Percentiles rank a stretch among this genome's conserved stretches.
These are phyloP conservation scores for Heliamphora pulchella DNA, from an alignment of 179 eudicot genomes.

Conservation along the genomic window DNA sequence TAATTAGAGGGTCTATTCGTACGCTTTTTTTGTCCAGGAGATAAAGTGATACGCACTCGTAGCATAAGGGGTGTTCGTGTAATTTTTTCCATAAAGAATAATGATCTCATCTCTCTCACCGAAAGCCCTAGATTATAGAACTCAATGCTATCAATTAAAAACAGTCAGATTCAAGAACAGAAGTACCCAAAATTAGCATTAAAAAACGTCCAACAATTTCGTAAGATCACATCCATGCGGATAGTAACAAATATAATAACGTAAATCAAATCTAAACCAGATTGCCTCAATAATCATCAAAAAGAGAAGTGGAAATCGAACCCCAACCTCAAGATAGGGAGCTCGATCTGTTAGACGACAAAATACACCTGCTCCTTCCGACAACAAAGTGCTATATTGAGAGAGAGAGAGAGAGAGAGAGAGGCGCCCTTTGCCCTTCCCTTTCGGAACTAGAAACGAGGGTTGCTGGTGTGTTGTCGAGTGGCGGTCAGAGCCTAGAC, in stretches of 20 bases:
- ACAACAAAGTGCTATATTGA: neutral
- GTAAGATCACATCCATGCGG: no score
- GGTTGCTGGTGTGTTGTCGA: neutral
- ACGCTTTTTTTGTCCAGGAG: no score
- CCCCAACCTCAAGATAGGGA: conserved; percentile 8
- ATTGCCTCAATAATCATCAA: neutral
- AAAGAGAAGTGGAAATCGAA: conserved; percentile 4
- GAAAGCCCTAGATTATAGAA: neutral
- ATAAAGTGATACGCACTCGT: no score
- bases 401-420: conserved; percentile 4
- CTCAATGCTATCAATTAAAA: neutral
- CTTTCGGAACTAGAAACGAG: neutral
- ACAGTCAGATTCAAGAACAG: neutral
- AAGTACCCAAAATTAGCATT: neutral
- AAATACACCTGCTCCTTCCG: neutral
- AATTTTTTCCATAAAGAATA: neutral
- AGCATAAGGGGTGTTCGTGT: no score
- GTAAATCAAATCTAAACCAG: neutral
- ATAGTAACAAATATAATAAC: neutral
- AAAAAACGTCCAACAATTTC: neutral
- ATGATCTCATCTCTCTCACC: neutral
- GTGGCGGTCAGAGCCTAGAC: neutral
- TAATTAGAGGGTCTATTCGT: no score
- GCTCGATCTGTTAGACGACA: neutral
- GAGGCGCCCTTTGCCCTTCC: neutral